Conservation (phyloP, 768 basidiomycete genomes). For the Lyophyllum semitale region DNA sequence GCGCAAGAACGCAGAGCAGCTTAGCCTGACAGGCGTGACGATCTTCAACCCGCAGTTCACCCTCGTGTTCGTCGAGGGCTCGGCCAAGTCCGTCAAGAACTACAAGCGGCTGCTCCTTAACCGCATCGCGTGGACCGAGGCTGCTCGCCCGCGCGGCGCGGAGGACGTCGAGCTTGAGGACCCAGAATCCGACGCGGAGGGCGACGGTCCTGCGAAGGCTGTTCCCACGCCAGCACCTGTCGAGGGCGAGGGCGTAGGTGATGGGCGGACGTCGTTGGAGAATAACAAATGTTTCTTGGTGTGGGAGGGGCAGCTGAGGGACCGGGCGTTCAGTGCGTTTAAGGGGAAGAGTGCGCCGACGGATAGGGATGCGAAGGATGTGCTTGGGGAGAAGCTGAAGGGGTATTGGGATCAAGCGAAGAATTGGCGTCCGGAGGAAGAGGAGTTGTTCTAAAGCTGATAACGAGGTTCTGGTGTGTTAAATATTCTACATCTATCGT, state of each 20-base stretch:
- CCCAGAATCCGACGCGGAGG: slow-evolving; percentile 43
- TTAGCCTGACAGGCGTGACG: slow-evolving; percentile 83
- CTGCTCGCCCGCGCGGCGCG: slow-evolving; percentile 74
- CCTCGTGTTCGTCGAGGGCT: slow-evolving; percentile 94
- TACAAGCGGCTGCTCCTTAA: slow-evolving; percentile 86
- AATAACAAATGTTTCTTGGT: slow-evolving; percentile 88
- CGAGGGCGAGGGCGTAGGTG: slow-evolving; percentile 25
- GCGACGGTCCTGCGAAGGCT: slow-evolving; percentile 35
- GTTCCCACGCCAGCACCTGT: slow-evolving; percentile 23
- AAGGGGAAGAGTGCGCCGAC: slow-evolving; percentile 82
- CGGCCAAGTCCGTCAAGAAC: slow-evolving; percentile 77
- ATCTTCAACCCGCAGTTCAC: slow-evolving; percentile 90
- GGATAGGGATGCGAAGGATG: slow-evolving; percentile 83
- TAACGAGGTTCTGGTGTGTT: not conserved
- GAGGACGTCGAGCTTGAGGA: slow-evolving; percentile 72
- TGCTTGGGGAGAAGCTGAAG: slow-evolving; percentile 79
- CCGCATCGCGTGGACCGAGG: slow-evolving; percentile 94
- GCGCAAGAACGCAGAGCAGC: slow-evolving; percentile 93
- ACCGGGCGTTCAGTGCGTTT: slow-evolving; percentile 79
- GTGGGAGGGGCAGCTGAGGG: slow-evolving; percentile 90
- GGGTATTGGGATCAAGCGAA: slow-evolving; percentile 96
- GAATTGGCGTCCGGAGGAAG: slow-evolving; percentile 84
- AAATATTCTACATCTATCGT: not conserved
- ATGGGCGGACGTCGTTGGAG: slow-evolving; percentile 57
- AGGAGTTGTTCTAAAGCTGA: slow-evolving; percentile 57